Percentiles rank a stretch among this genome's conserved stretches.
phyloP scores from a whole-genome alignment of 164 flowering plant genomes.

The Annona squamosa region DNA sequence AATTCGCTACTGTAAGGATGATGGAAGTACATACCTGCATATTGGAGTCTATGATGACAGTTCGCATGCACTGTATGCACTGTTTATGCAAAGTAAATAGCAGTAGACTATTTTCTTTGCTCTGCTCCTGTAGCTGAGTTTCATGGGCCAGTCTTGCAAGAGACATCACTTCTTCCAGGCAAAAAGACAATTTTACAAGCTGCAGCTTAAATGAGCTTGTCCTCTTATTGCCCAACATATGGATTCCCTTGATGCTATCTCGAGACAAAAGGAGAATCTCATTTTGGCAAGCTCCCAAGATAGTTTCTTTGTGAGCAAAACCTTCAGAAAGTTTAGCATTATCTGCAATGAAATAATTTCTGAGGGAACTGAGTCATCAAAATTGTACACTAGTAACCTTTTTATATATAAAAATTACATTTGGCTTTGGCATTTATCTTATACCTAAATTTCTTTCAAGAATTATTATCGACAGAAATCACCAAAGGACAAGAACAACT shows the following conservation, averaged over 20 bases:
- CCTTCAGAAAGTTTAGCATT: constrained; percentile 21
- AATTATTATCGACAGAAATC: no score
- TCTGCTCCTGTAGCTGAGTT: constrained; percentile 21
- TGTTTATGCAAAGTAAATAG: constrained; percentile 25
- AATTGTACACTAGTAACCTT: no score
- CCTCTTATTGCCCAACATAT: constrained; percentile 37
- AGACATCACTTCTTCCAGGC: constrained; percentile 47
- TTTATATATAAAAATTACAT: no score
- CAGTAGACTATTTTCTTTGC: constrained; percentile 13
- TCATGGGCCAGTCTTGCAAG: constrained; percentile 47
- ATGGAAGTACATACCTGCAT: constrained; percentile 41
- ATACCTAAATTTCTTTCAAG: no score
- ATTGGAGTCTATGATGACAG: constrained; percentile 39
- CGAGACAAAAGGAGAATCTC: constrained; percentile 28
- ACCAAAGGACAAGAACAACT: no score
- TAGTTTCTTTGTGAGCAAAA: constrained; percentile 21
- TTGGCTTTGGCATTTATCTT: no score
- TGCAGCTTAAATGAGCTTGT: constrained; percentile 31
- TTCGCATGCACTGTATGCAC: constrained; percentile 34
- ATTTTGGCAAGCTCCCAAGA: constrained; percentile 46
- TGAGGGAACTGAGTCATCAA: no score
- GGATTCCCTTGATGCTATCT: constrained; percentile 47
- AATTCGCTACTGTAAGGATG: background rate
- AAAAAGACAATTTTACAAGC: constrained; percentile 58
- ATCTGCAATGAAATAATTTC: constrained; percentile 35